A percentile compares a stretch with the other conserved stretches of the same genome.
phyloP scores from a whole-genome alignment of 768 basidiomycete genomes.

The Chalciporus pseudorubinellus region DNA sequence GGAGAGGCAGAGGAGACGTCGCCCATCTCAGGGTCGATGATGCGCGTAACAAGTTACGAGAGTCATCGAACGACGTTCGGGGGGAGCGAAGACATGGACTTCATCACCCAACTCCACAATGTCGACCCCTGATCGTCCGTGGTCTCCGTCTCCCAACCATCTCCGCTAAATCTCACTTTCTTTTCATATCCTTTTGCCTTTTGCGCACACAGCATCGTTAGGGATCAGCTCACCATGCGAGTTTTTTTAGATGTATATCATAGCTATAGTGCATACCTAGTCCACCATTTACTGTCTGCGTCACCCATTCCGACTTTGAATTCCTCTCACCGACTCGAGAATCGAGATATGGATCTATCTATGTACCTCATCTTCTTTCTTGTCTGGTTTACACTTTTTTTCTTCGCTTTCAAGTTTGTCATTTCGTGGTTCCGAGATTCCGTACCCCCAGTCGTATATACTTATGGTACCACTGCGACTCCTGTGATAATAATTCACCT shows the following conservation, averaged over 20 bases:
- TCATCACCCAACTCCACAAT: constrained; percentile 14
- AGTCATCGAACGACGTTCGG: constrained; percentile 26
- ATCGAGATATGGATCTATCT: neutral
- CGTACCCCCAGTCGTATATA: constrained; percentile 6
- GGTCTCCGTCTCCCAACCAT: too few relatives aligned
- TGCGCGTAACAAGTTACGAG: constrained; percentile 9
- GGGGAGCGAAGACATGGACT: constrained; percentile 25
- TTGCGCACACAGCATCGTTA: neutral
- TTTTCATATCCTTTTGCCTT: neutral
- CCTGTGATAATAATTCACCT: constrained; percentile 20
- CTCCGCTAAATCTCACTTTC: too few relatives aligned
- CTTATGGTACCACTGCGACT: neutral
- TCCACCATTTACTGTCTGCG: neutral
- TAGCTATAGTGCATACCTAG: neutral
- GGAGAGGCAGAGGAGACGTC: constrained; percentile 17
- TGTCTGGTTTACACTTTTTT: too few relatives aligned
- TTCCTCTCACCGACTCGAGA: too few relatives aligned
- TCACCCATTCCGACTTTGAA: neutral
- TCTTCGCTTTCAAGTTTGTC: neutral
- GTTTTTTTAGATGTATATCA: neutral
- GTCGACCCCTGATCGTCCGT: constrained; percentile 8
- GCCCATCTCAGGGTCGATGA: constrained; percentile 6
- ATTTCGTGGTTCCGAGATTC: neutral
- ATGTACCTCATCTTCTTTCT: neutral
- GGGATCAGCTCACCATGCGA: too few relatives aligned